Conservation (phyloP, 768 basidiomycete genomes). For the Lentinula boryana region DNA sequence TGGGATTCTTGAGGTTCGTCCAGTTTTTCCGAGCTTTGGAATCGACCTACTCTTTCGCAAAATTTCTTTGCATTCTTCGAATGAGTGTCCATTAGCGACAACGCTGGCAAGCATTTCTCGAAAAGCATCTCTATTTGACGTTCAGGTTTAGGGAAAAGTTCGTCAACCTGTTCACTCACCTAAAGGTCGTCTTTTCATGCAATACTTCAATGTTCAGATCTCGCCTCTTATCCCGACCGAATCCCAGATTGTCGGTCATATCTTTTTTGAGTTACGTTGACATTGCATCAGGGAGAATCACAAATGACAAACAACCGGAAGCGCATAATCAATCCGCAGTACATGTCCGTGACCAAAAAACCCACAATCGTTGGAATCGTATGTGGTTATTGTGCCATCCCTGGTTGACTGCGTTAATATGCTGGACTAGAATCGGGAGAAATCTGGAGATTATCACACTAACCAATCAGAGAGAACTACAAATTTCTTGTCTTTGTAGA, state of each 20-base stretch:
- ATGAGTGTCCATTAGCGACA: conserved; percentile 63
- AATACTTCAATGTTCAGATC: conserved; percentile 71
- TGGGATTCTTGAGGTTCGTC: not conserved
- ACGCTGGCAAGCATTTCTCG: conserved; percentile 82
- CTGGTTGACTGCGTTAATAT: conserved; percentile 27
- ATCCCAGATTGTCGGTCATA: conserved; percentile 88
- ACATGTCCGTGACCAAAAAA: not conserved
- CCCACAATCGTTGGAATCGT: conserved; percentile 90
- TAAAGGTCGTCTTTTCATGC: conserved; percentile 61
- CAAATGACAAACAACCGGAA: not conserved
- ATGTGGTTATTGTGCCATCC: conserved; percentile 92
- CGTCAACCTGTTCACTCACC: conserved; percentile 29
- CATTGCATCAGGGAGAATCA: not conserved
- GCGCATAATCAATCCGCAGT: not conserved
- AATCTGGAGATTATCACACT: not conserved
- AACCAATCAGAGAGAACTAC: conserved; percentile 90
- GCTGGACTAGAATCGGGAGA: not conserved
- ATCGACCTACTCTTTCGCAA: conserved; percentile 58
- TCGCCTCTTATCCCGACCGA: conserved; percentile 68
- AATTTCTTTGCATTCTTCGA: conserved; percentile 80
- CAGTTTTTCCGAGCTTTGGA: not conserved
- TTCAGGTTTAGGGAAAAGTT: conserved; percentile 12
- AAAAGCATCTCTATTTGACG: conserved; percentile 72
- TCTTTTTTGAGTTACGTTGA: conserved; percentile 32
- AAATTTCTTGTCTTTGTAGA: conserved; percentile 76